Conservation (phyloP, 2,329 filamentous ascomycete genomes). For the Penicillium verrucosum region DNA sequence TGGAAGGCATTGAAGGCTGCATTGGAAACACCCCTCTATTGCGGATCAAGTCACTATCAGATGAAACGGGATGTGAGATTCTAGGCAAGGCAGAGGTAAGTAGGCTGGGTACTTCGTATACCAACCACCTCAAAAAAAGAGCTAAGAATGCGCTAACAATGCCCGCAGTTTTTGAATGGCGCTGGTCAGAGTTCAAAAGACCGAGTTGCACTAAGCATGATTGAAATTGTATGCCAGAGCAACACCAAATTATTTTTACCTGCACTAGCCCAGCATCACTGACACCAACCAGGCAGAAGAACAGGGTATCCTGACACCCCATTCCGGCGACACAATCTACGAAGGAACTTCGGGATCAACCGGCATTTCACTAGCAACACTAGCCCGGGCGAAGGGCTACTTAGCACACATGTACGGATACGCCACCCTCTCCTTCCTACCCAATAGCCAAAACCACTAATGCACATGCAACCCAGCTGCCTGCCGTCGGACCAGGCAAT, state of each 20-base stretch:
- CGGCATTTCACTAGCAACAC: constrained; percentile 86
- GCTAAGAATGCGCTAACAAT: constrained; percentile 5
- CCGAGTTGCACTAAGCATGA: constrained; percentile 87
- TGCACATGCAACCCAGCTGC: constrained; percentile 50
- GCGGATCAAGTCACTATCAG: constrained; percentile 77
- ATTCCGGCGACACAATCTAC: constrained; percentile 89
- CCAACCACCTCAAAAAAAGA: background rate
- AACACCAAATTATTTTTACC: too few species aligned
- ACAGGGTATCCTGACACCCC: constrained; percentile 69
- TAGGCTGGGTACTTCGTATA: background rate
- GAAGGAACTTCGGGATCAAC: constrained; percentile 97
- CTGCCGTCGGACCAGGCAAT: constrained; percentile 89
- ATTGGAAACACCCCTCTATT: constrained; percentile 93
- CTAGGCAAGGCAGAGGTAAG: constrained; percentile 81
- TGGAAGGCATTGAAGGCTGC: constrained; percentile 80
- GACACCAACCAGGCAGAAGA: constrained; percentile 64
- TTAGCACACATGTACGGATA: constrained; percentile 72
- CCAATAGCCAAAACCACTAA: constrained; percentile 13
- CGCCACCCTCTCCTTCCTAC: background rate
- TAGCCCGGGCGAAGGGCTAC: constrained; percentile 86
- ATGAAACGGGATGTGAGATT: constrained; percentile 83
- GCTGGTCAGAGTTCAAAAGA: constrained; percentile 94
- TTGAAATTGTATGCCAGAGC: constrained; percentile 54
- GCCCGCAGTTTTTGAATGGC: constrained; percentile 75
- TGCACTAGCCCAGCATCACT: constrained; percentile 4